Evolutionary conservation across 805 yeast species (phyloP).

Genomic region (Starmerella roubikii): DNA sequence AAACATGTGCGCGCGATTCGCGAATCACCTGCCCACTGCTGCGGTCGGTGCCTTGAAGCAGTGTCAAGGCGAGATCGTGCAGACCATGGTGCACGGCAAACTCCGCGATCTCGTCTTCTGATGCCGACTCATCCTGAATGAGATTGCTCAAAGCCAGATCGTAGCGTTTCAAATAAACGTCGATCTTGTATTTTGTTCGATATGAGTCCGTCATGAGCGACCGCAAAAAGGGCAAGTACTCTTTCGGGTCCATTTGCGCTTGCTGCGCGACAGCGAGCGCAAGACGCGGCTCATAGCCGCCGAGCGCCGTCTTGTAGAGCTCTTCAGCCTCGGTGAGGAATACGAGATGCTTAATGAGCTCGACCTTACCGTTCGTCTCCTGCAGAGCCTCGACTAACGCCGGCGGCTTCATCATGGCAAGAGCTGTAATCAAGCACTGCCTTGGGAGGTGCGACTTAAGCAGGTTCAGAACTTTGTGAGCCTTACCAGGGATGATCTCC

Average conservation of each 20-base stretch:
- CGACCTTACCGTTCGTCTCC: slow-evolving; percentile 31
- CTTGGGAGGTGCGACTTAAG: slow-evolving; percentile 26
- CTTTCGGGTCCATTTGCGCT: slow-evolving; percentile 96
- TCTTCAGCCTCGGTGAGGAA: slow-evolving; percentile 81
- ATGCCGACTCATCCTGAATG: slow-evolving; percentile 20
- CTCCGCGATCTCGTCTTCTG: slow-evolving; percentile 40
- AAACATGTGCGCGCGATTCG: slow-evolving; percentile 45
- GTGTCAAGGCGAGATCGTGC: slow-evolving; percentile 48
- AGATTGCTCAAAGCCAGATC: slow-evolving; percentile 59
- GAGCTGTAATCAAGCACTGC: slow-evolving; percentile 67
- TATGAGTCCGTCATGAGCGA: slow-evolving; percentile 55
- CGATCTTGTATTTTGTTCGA: slow-evolving; percentile 64
- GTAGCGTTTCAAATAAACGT: slow-evolving; percentile 55
- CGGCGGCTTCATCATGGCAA: slow-evolving; percentile 84
- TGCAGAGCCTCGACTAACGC: slow-evolving; percentile 60
- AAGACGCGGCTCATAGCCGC: slow-evolving; percentile 67
- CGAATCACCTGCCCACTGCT: slow-evolving; percentile 30
- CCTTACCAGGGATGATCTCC: slow-evolving; percentile 29
- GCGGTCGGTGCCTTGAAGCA: slow-evolving; percentile 1
- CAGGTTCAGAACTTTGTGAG: slow-evolving; percentile 65
- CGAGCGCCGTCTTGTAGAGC: slow-evolving; percentile 65
- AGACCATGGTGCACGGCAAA: slow-evolving; percentile 59
- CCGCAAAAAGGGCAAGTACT: slow-evolving; percentile 84
- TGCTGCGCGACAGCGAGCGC: slow-evolving; percentile 83
- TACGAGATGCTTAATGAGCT: slow-evolving; percentile 61